Percentiles rank a stretch among this genome's conserved stretches.
phyloP scores from a whole-genome alignment of 352 stramenopile species.

The Globisporangium paroecandrum region DNA sequence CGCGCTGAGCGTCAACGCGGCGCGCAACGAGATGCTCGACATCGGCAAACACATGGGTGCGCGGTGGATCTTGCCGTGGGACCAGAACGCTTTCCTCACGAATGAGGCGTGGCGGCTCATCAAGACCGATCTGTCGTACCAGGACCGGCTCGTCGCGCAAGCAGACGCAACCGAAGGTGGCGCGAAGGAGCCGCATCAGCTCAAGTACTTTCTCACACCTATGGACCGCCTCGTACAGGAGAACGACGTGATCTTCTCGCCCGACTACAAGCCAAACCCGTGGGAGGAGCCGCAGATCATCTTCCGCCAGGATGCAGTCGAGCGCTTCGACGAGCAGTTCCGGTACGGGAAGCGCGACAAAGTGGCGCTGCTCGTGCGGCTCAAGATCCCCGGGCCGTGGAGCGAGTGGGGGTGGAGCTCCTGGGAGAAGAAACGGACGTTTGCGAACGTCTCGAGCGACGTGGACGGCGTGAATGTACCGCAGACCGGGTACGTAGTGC shows the following conservation, averaged over 20 bases:
- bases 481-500: constrained; percentile 42
- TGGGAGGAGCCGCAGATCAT: constrained; percentile 62
- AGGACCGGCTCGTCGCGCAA: constrained; percentile 10
- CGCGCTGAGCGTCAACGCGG: constrained; percentile 45
- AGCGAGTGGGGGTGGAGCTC: constrained; percentile 42
- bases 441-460: constrained; percentile 37
- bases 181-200: constrained; percentile 2
- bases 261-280: constrained; percentile 27
- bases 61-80: constrained; percentile 49
- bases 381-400: constrained; percentile 42
- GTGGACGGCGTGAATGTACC: constrained; percentile 24
- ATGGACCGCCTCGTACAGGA: constrained; percentile 47
- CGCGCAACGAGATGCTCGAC: constrained; percentile 46
- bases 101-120: constrained; percentile 40
- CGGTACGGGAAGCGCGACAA: constrained; percentile 55
- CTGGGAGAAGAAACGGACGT: constrained; percentile 41
- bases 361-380: constrained; percentile 37
- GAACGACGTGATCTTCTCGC: constrained; percentile 42
- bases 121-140: constrained; percentile 20
- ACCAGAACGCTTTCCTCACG: constrained; percentile 53
- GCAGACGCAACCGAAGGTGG: not conserved
- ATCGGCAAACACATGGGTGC: constrained; percentile 31
- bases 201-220: constrained; percentile 53
- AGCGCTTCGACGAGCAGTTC: constrained; percentile 52
- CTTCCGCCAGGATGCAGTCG: constrained; percentile 40